phyloP scores from a whole-genome alignment of 495 filamentous ascomycete genomes.

The Neurospora cerealis region DNA sequence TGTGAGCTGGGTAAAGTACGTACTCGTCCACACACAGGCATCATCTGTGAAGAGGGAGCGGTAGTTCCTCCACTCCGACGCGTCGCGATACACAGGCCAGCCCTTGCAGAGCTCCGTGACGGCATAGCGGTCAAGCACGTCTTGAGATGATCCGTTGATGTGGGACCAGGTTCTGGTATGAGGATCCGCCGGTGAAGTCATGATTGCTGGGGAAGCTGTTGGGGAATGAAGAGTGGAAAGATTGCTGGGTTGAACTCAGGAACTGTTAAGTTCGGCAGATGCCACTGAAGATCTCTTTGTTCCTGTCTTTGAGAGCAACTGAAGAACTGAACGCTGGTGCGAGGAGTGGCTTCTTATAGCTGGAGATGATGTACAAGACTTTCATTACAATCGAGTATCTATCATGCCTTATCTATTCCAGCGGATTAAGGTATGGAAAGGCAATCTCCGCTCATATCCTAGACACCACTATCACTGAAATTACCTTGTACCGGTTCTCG shows the following conservation, averaged over 20 bases:
- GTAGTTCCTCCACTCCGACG: slow-evolving; percentile 59
- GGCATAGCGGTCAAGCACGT: slow-evolving; percentile 43
- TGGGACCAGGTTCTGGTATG: slow-evolving; percentile 37
- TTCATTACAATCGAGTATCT: not conserved
- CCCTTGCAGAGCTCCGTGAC: slow-evolving; percentile 56
- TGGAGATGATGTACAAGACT: not conserved
- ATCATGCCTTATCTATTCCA: not conserved
- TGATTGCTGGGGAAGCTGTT: slow-evolving; percentile 9
- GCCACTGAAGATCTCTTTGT: not conserved
- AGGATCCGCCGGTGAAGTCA: slow-evolving; percentile 36
- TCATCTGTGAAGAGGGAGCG: slow-evolving; percentile 48
- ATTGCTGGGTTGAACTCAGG: not conserved
- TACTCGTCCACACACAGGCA: slow-evolving; percentile 52
- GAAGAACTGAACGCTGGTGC: not conserved
- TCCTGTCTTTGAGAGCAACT: not conserved
- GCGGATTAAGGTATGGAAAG: not conserved
- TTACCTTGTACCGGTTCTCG: not conserved
- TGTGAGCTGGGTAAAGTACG: not conserved
- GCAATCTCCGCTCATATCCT: not conserved
- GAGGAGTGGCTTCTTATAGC: not conserved
- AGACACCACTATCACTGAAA: not conserved
- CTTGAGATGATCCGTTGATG: slow-evolving; percentile 42
- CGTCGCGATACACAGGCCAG: slow-evolving; percentile 56
- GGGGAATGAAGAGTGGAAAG: not conserved
- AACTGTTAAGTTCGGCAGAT: not conserved